Evolutionary conservation across 768 basidiomycete species (phyloP).

Genomic region (Rhodosporidiobolus sp.): DNA sequence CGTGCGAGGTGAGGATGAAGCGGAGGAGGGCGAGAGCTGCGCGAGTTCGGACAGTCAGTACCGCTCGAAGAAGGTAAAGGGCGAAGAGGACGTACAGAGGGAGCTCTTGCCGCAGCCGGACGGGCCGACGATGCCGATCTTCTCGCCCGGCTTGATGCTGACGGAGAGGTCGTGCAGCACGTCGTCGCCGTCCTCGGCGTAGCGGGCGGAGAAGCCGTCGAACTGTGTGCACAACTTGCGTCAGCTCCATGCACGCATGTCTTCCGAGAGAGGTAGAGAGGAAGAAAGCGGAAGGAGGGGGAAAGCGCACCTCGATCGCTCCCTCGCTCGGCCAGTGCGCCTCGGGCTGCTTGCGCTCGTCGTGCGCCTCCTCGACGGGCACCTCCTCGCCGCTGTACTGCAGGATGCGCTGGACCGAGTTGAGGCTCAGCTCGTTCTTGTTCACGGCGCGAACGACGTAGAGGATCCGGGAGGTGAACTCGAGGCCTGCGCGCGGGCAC

Average conservation of each 20-base stretch:
- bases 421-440: conserved; percentile 45
- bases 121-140: conserved; percentile 49
- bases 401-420: conserved; percentile 53
- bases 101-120: conserved; percentile 52
- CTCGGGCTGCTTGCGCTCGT: conserved; percentile 48
- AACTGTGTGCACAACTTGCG: conserved; percentile 3
- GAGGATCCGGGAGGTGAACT: conserved; percentile 51
- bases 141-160: conserved; percentile 48
- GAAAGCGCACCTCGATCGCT: conserved; percentile 19
- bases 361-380: conserved; percentile 15
- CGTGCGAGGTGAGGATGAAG: conserved; percentile 49
- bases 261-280: not conserved
- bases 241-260: not conserved
- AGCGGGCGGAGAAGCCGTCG: conserved; percentile 45
- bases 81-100: conserved; percentile 32
- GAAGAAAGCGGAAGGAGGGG: too few relatives aligned
- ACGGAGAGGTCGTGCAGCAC: conserved; percentile 50
- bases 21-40: conserved; percentile 51
- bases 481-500: conserved; percentile 18
- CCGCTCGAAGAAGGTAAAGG: not conserved
- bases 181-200: conserved; percentile 45
- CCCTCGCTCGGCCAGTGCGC: conserved; percentile 48
- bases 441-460: conserved; percentile 52
- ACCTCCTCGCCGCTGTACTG: conserved; percentile 46
- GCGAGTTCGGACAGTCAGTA: not conserved